Percentiles rank a stretch among this genome's conserved stretches.
Evolutionary conservation across 2,329 filamentous ascomycete species (phyloP).

Genomic region (Alternaria panax): DNA sequence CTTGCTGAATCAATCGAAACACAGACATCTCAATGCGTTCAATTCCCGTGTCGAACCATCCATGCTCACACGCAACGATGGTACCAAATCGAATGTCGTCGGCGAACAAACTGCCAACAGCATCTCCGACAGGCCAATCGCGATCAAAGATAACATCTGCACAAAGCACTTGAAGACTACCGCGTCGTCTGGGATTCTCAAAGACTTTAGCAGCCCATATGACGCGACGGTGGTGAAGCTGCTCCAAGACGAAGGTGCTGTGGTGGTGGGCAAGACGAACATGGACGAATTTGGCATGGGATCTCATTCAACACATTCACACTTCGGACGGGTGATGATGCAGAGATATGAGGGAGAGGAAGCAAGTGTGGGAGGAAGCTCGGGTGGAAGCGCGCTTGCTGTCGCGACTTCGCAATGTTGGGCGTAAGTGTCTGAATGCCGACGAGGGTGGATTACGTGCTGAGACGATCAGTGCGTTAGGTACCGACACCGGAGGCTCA

Average conservation of each 20-base stretch:
- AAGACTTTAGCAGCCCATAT: slow-evolving; percentile 74
- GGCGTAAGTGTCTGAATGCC: slow-evolving; percentile 54
- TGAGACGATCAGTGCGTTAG: slow-evolving; percentile 67
- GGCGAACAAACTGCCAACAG: background rate
- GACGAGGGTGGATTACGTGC: slow-evolving; percentile 4
- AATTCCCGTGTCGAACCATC: slow-evolving; percentile 34
- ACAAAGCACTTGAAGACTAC: slow-evolving; percentile 67
- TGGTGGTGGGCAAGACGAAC: slow-evolving; percentile 81
- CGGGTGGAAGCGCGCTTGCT: slow-evolving; percentile 89
- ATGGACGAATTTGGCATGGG: slow-evolving; percentile 98
- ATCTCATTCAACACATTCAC: slow-evolving; percentile 76
- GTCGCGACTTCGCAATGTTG: slow-evolving; percentile 71
- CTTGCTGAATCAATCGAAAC: slow-evolving; percentile 44
- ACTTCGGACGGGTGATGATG: slow-evolving; percentile 67
- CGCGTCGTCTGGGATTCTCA: slow-evolving; percentile 79
- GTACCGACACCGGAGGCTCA: slow-evolving; percentile 92
- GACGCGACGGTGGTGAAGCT: slow-evolving; percentile 80
- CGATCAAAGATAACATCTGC: slow-evolving; percentile 62
- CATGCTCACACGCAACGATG: slow-evolving; percentile 28
- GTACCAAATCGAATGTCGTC: slow-evolving; percentile 18
- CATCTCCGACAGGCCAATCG: slow-evolving; percentile 48
- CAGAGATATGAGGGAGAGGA: slow-evolving; percentile 56
- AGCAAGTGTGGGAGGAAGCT: slow-evolving; percentile 64
- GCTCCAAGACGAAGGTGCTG: slow-evolving; percentile 68
- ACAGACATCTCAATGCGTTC: slow-evolving; percentile 50